Evolutionary conservation across 2,329 filamentous ascomycete species (phyloP), one percentile per base, ranked within the genome.

Genomic region (Colletotrichum lupini): DNA sequence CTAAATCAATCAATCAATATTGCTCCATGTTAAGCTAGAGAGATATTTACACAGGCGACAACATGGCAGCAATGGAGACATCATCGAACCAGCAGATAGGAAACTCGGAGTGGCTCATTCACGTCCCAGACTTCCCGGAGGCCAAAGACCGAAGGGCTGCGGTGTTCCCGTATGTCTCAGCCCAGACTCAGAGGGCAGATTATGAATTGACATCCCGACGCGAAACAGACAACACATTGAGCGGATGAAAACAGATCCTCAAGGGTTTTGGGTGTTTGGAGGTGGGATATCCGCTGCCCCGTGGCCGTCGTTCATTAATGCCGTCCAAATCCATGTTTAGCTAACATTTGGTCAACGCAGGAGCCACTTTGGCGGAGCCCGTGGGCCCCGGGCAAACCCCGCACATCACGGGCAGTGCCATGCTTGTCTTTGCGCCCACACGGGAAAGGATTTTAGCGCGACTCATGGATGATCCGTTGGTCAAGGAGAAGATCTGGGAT

Each of bases 291-390:
- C 22, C 58, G 32, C 24, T 35, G 32, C 32, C 32, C 32, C 32
- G 32, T 35, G 35, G 35, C 35, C 35, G 35, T 16, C 35, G 11
- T 37, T 37, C 35, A 16, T 37, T 5, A 37, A 37, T 37, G 14
- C 35, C 14, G 14, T 37, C 35, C 35, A 37, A 12, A 37, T 37
- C 35, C 35, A 37, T 16, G 35, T 37, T 37, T 16, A 61, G 58
- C 58, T 61, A 61, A 61, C 58, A 42, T 26, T 61, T 30, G 58
- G 32, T 37, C 58, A 37, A 37, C 42, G 32, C 58, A 61, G 58
- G 58, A 46, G 58, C 58, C 58, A 61, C 58, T 61, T 37, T 61
- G 32, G 32, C 58, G 58, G 58, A 61, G 58, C 58, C 35, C 58
- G 58, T 61, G 58, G 58, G 42, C 58, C 58, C 58, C 58, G 35